Conservation (phyloP, 106 monocot genomes). For the Amphibolis antarctica region DNA sequence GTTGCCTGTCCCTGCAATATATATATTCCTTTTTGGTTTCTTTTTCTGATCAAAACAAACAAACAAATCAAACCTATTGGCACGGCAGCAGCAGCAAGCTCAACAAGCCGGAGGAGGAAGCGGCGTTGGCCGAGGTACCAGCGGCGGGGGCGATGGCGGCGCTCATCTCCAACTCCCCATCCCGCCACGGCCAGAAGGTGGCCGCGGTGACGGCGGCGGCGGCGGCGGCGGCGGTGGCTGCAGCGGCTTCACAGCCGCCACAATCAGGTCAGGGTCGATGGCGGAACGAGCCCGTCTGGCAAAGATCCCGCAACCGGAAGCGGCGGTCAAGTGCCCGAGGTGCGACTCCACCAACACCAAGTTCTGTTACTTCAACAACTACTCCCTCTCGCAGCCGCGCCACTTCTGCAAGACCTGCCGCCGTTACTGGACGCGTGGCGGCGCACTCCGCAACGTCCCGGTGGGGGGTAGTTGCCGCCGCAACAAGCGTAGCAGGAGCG, state of each 20-base stretch:
- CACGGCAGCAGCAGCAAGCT: no score
- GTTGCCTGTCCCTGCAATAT: no score
- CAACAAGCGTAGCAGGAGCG: conserved; percentile 32
- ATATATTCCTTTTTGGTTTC: no score
- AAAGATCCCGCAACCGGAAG: conserved; percentile 48
- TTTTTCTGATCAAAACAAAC: not conserved
- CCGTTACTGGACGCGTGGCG: conserved; percentile 62
- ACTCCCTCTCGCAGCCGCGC: conserved; percentile 53
- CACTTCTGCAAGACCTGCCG: conserved; percentile 77
- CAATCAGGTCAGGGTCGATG: conserved; percentile 31
- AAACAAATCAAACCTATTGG: no score
- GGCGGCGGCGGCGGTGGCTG: conserved; percentile 3
- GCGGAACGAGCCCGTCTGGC: conserved; percentile 47
- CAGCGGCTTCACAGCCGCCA: not conserved
- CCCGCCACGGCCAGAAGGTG: no score
- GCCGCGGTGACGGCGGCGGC: no score
- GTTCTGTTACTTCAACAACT: conserved; percentile 54
- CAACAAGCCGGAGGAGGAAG: conserved; percentile 14
- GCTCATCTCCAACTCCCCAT: no score
- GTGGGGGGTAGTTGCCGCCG: conserved; percentile 65
- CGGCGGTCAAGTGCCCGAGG: conserved; percentile 39
- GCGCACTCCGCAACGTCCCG: conserved; percentile 50
- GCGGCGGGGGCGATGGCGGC: not conserved
- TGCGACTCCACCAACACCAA: conserved; percentile 53
- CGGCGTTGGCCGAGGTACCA: conserved; percentile 12